These are phyloP conservation scores for Acanthamoeba healyi DNA, from an alignment of 208 protist genomes.

Conservation along the genomic window DNA sequence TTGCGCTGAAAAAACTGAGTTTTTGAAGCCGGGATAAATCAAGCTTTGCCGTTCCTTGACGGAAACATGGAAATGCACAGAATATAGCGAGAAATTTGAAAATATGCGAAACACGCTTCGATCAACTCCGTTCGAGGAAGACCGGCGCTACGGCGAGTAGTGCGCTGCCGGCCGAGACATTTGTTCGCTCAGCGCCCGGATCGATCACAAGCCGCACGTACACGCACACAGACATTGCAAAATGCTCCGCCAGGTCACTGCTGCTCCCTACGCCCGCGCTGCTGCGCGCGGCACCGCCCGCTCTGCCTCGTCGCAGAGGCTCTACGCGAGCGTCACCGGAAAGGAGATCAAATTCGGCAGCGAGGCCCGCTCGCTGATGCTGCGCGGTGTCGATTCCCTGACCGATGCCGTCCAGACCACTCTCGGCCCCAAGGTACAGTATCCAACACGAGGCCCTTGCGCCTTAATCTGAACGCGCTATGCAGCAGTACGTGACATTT, in stretches of 20 bases:
- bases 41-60: background rate
- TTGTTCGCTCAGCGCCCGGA: background rate
- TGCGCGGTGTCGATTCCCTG: constrained; percentile 97
- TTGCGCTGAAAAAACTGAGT: background rate
- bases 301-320: background rate
- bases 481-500: background rate
- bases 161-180: background rate
- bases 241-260: background rate
- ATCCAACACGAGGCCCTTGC: background rate
- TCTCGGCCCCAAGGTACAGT: constrained; percentile 96
- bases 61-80: background rate
- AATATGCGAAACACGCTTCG: background rate
- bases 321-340: constrained; percentile 53
- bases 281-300: background rate
- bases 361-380: constrained; percentile 95
- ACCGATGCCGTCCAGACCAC: constrained; percentile 98
- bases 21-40: background rate
- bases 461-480: background rate
- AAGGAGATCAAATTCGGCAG: constrained; percentile 98
- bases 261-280: background rate
- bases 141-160: background rate
- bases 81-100: background rate
- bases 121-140: constrained; percentile 36
- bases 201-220: background rate
- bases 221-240: background rate